Base-by-base conservation (phyloP, 2,329 filamentous ascomycete species). In the Neofusicoccum cordaticola region DNA sequence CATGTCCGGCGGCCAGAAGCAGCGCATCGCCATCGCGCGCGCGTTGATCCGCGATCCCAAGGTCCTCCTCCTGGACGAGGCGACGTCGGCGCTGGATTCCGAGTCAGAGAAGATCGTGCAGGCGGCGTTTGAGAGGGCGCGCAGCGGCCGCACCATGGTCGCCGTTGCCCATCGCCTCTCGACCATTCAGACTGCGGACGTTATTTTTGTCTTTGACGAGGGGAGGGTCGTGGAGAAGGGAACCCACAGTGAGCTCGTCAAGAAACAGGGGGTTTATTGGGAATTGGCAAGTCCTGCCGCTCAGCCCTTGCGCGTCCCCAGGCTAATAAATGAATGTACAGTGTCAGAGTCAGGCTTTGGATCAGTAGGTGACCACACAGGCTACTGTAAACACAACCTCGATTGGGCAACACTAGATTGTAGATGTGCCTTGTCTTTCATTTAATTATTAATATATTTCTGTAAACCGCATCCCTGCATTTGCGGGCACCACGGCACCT, bases 191-290 rank as follows among this genome's bases (percentile, higher is more conserved):
- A 94, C 94, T 75, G 94, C 94, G 0, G 94, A 98, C 74, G 81
- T 94, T 56, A 98, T 98, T 70, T 97, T 96, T 69, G 94, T 98
- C 15, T 95, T 98, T 74, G 93, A 97, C 76, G 88, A 92, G 71
- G 94, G 94, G 9, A 85, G 87, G 66, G 86, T 98, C 48, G 90
- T 96, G 1, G 94, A 98, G 81, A 85, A 86, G 70, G 94, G 94
- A 4, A 92, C 88, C 6, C 94, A 98, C 91, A 84, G 83, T 0
- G 80, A 83, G 61, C 66, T 82, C 35, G 72, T 82, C 58, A 71
- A 69, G 7, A 73, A 69, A 65, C 72, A 70, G 61, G 79, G 79
- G 0, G 72, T 79, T 42, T 82, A 82, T 67, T 76, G 68, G 65
- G 75, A 77, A 62, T 51, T 78, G 58, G 60, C 53, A 44, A 22